These are phyloP conservation scores for Coniochaeta sp. DNA, from an alignment of 2,329 filamentous ascomycete species.

Conservation along the genomic window DNA sequence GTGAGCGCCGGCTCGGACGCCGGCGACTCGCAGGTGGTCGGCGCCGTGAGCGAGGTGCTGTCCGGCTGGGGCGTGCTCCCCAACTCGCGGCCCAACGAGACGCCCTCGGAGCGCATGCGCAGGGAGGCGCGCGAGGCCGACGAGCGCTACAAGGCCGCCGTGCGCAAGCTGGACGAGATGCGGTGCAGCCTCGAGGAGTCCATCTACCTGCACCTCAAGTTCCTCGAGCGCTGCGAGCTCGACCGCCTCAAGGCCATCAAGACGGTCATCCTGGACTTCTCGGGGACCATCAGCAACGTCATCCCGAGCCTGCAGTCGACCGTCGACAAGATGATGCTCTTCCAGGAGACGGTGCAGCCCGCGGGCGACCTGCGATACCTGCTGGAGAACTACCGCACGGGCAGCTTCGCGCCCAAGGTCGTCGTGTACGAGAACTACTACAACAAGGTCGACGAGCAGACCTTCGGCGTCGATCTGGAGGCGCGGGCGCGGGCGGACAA, in stretches of 20 bases:
- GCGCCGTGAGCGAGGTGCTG: conserved; percentile 81
- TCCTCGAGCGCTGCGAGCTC: conserved; percentile 94
- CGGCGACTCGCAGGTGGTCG: conserved; percentile 72
- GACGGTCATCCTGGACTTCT: conserved; percentile 95
- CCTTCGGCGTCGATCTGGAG: conserved; percentile 96
- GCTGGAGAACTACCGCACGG: conserved; percentile 93
- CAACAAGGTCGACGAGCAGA: conserved; percentile 95
- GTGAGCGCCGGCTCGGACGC: conserved; percentile 48
- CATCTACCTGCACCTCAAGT: conserved; percentile 86
- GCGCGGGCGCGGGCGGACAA: conserved; percentile 86
- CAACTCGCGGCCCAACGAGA: conserved; percentile 88
- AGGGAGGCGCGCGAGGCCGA: conserved; percentile 87
- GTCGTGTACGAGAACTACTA: conserved; percentile 98
- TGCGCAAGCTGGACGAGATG: conserved; percentile 81
- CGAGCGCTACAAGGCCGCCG: conserved; percentile 82
- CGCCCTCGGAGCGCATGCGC: conserved; percentile 75
- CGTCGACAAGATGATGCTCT: conserved; percentile 98
- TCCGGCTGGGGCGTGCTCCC: conserved; percentile 90
- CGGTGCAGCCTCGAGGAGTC: conserved; percentile 93
- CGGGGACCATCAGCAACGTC: conserved; percentile 93
- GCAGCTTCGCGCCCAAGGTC: conserved; percentile 83
- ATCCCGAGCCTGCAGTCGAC: conserved; percentile 93
- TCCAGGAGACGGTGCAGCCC: conserved; percentile 97
- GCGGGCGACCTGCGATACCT: conserved; percentile 84
- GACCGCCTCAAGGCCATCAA: conserved; percentile 97